Evolutionary conservation across 2,329 filamentous ascomycete species (phyloP), one percentile per base, ranked within the genome.

Genomic region (Neonectria punicea): DNA sequence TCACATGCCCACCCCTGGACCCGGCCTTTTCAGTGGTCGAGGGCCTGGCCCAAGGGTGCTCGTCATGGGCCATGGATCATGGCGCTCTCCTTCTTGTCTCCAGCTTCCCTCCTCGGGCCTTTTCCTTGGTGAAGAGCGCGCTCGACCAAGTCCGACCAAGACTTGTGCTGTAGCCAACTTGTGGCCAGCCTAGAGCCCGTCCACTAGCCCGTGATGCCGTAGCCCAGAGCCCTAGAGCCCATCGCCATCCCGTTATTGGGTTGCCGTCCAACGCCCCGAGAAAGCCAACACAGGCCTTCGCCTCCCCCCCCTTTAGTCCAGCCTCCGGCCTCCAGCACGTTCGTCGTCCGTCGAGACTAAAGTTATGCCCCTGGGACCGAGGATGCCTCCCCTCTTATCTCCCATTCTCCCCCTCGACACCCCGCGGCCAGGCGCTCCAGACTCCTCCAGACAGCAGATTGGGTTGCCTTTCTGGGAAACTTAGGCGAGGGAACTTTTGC

Each of bases 401-500:
- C 66, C n/a, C 39, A 43, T 43, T 43, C 39, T 43, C 39, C 39
- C 66, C 70, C 67, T 65, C 56, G 63, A 72, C 66, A 70, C 67
- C 70, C 72, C 71, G 66, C 66, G 70, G 61, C 51, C 60, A 57
- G 58, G 61, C 67, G 66, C 70, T 70, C 64, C 51, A 73, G 70
- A 66, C 70, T 70, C 72, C 58, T 69, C 63, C 46, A 72, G 70
- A 74, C 68, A 68, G 69, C 64, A 75, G 72, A 74, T 75, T 75
- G 71, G 77, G 72, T 77, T 79, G 73, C 77, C 79, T 70, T 75
- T 75, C 72, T 71, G 58, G 76, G 76, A 71, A 77, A 76, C 55
- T 72, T 79, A 76, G 74, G 74, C 78, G 74, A 80, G 67, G 78
- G 78, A 78, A 80, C 79, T 80, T 80, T 80, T 80, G 79, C 77